Evolutionary conservation across 129 eudicot species (phyloP), one percentile per base, ranked within the genome.

Genomic region (Artemisia tridentata): DNA sequence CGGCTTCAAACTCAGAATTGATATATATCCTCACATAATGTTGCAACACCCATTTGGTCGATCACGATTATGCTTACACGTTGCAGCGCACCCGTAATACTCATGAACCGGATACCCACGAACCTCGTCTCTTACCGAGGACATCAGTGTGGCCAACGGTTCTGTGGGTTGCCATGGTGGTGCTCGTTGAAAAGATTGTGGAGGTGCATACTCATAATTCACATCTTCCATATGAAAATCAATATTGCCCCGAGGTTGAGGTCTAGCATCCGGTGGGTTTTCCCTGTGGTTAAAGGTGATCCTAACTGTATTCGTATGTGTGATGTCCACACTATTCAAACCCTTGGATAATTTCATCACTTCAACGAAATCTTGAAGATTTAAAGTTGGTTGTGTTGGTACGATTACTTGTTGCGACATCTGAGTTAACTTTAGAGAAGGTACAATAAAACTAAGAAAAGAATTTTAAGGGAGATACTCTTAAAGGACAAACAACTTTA

Each of bases 251-350:
- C 9, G 34, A 7, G 51, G 21, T 17, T 14, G 38, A 0, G n/a
- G 51, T 25, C 71, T 34, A 63, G 41, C 56, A 51, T 14, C 29
- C 29, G 6, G 19, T 5, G 54, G 45, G 54, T 29, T 6, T 6
- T 29, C 31, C 1, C 34, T n/a, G 46, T 38, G 78, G 54, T 16
- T 51, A 46, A 73, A 73, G 29, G 15, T 52, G 45, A 73, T 12
- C 52, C 12, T 64, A 5, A 29, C 6, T 12, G 41, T 27, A 73
- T 62, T 50, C 11, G 71, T 48, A 73, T 8, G 50, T 34, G 49
- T 73, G 31, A 73, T 34, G 55, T 73, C 78, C 54, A 63, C 63
- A 34, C 71, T 67, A 63, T 73, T 54, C 63, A 73, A 31, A 2
- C 53, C 64, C 1, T 38, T 38, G 45, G 45, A 38, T 38, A 38